These are phyloP conservation scores for Scheffersomyces lignicola DNA, from an alignment of 1,139 yeast genomes.

Conservation along the genomic window DNA sequence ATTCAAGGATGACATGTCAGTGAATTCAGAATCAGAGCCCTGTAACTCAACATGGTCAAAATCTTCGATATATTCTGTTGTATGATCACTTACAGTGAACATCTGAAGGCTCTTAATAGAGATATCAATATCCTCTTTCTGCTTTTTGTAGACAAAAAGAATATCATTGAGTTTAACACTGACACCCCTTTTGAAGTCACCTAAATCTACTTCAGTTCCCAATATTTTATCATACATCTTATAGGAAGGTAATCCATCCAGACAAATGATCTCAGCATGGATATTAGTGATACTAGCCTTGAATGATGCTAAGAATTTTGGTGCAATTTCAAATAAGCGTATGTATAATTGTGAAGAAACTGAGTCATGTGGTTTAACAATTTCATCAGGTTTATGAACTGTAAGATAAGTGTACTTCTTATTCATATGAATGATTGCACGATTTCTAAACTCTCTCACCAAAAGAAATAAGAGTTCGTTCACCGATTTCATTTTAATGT, in stretches of 20 bases:
- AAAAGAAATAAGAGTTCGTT: slow-evolving; percentile 41
- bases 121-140: slow-evolving; percentile 20
- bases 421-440: slow-evolving; percentile 27
- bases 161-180: slow-evolving; percentile 27
- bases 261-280: slow-evolving; percentile 40
- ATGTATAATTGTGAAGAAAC: slow-evolving; percentile 11
- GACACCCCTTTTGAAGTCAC: slow-evolving; percentile 42
- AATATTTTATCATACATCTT: slow-evolving; percentile 23
- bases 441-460: slow-evolving; percentile 34
- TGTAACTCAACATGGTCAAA: slow-evolving; percentile 30
- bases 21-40: slow-evolving; percentile 26
- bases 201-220: slow-evolving; percentile 32
- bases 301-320: slow-evolving; percentile 26
- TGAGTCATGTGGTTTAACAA: background rate
- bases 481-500: slow-evolving; percentile 32
- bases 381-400: background rate
- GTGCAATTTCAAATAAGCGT: slow-evolving; percentile 33
- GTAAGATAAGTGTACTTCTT: slow-evolving; percentile 19
- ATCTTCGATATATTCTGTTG: slow-evolving; percentile 36
- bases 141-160: slow-evolving; percentile 22
- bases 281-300: slow-evolving; percentile 26
- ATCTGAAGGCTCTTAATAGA: slow-evolving; percentile 26
- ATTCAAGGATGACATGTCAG: slow-evolving; percentile 38
- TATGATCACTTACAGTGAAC: slow-evolving; percentile 42
- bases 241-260: slow-evolving; percentile 43